A percentile compares a stretch with the other conserved stretches of the same genome.
These are phyloP conservation scores for Yarrowia sp. DNA, from an alignment of 805 yeast species.

Conservation along the genomic window DNA sequence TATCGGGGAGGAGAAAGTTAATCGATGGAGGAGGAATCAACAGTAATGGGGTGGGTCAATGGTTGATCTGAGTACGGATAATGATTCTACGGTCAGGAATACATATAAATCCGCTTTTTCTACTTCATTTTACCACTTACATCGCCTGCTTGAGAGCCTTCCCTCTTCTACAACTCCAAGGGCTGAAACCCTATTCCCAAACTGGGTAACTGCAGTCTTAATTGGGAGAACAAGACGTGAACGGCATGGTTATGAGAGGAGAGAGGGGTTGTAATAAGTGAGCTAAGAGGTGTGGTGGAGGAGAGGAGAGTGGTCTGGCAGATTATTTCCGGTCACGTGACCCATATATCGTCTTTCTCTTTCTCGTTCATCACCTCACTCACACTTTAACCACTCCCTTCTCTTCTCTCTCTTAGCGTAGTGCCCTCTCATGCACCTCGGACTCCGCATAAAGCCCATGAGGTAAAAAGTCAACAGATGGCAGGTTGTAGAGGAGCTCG, in stretches of 20 bases:
- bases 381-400: background rate
- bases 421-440: constrained; percentile 35
- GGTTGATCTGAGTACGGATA: background rate
- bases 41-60: background rate
- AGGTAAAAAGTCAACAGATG: constrained; percentile 16
- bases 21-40: background rate
- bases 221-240: constrained; percentile 12
- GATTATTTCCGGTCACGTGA: background rate
- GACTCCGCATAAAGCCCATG: constrained; percentile 33
- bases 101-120: no score
- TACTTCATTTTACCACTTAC: no score
- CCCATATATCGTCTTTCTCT: background rate
- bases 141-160: no score
- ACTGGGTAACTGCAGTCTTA: constrained; percentile 33
- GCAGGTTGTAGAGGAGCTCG: no score
- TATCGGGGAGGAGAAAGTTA: constrained; percentile 22
- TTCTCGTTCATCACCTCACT: background rate
- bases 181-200: constrained; percentile 29
- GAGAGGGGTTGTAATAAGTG: background rate
- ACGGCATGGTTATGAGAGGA: constrained; percentile 1
- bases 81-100: no score
- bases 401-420: background rate
- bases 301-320: no score
- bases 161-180: background rate
- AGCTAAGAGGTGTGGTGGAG: no score